A percentile compares a stretch with the other conserved stretches of the same genome.
Conservation (phyloP, 306 rosid genomes). For the Herpetospermum pedunculosum region DNA sequence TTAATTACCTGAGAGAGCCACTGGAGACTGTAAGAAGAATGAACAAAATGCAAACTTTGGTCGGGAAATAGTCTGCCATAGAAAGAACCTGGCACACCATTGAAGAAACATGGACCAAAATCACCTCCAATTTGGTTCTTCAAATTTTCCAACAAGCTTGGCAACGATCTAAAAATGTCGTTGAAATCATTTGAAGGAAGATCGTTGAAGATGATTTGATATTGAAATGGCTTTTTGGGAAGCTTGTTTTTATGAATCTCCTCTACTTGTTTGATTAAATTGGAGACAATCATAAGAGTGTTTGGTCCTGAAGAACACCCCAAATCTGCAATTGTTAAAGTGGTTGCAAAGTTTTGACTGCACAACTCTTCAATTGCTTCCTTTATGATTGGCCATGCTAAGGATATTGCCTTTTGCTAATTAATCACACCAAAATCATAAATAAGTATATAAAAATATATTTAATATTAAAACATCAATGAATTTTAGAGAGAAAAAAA, state of each 20-base stretch:
- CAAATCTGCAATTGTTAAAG: neutral
- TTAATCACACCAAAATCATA: no score
- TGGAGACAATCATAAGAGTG: neutral
- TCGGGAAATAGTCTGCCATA: no score
- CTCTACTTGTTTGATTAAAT: neutral
- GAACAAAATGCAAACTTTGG: no score
- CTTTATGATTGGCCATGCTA: conserved; percentile 28
- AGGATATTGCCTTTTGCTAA: conserved; percentile 29
- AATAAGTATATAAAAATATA: no score
- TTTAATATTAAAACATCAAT: no score
- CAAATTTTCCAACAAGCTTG: neutral
- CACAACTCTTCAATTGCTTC: conserved; percentile 26
- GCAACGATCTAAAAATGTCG: neutral
- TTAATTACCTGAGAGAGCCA: no score
- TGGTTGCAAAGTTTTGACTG: neutral
- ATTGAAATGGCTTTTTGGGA: neutral
- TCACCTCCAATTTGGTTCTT: no score
- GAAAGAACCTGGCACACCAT: no score
- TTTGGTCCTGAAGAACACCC: neutral
- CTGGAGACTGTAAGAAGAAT: no score
- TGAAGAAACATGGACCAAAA: no score
- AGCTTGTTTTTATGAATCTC: neutral
- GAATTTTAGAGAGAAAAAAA: no score
- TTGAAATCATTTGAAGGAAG: neutral
- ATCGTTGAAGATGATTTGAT: neutral